Conservation (phyloP, 139 green algal genomes). For the Pycnococcus provasolii region DNA sequence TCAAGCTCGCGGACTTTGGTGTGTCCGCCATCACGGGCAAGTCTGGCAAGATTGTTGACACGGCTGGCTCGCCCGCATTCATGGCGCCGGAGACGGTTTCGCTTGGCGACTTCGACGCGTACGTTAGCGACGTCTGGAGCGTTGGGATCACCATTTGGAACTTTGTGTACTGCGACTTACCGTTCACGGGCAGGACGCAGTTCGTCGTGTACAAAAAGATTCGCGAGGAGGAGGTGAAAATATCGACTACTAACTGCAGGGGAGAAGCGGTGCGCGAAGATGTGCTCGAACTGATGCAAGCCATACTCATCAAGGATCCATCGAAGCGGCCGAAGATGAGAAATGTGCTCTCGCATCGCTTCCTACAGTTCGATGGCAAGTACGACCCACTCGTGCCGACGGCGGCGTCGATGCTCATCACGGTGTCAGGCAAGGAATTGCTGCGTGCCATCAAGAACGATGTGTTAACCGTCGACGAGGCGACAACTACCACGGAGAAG, state of each 20-base stretch:
- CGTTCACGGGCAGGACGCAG: conserved; percentile 10
- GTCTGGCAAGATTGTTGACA: not conserved
- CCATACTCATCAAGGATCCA: not conserved
- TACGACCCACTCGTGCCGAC: conserved; percentile 8
- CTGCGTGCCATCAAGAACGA: conserved; percentile 5
- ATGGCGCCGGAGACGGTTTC: conserved; percentile 45
- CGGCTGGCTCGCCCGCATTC: conserved; percentile 60
- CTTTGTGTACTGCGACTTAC: not conserved
- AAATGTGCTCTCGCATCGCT: conserved; percentile 3
- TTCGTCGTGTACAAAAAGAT: conserved; percentile 3
- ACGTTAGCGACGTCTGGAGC: conserved; percentile 2
- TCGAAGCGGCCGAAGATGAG: not conserved
- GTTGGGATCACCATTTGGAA: conserved; percentile 13
- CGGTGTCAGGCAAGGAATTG: conserved; percentile 20
- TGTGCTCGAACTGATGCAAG: conserved; percentile 4
- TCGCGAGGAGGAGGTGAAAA: conserved; percentile 7
- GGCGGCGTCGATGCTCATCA: not conserved
- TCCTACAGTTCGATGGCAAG: not conserved
- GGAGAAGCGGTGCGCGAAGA: not conserved
- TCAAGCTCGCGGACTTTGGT: conserved; percentile 85
- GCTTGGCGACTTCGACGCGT: conserved; percentile 4
- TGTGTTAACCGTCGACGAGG: not conserved
- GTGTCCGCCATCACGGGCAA: conserved; percentile 35
- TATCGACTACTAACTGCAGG: too few relatives aligned
- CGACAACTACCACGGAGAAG: not conserved